A percentile compares a stretch with the other conserved stretches of the same genome.
Evolutionary conservation across 495 filamentous ascomycete species (phyloP).

Genomic region (Talaromyces proteolyticus): DNA sequence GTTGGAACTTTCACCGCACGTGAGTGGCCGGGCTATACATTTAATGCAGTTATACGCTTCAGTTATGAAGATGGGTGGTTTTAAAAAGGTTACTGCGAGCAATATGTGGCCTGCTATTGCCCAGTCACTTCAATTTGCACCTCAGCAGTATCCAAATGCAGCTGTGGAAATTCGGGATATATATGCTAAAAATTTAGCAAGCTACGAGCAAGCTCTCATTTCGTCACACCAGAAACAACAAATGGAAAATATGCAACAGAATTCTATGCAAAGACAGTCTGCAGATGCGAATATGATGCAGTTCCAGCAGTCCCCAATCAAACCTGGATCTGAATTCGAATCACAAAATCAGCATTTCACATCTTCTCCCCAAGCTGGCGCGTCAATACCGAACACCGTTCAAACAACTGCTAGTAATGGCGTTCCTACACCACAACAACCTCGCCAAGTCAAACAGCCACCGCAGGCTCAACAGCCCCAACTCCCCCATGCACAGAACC

Average conservation of each 20-base stretch:
- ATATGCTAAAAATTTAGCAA: constrained; percentile 66
- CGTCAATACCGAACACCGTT: constrained; percentile 25
- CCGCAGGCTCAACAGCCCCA: constrained; percentile 19
- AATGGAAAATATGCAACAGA: constrained; percentile 49
- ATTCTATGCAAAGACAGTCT: constrained; percentile 32
- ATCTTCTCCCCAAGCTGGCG: constrained; percentile 30
- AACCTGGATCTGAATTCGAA: constrained; percentile 26
- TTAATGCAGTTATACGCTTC: constrained; percentile 68
- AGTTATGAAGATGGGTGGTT: constrained; percentile 75
- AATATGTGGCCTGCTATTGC: constrained; percentile 71
- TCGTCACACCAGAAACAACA: constrained; percentile 50
- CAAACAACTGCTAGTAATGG: constrained; percentile 31
- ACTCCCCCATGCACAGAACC: constrained; percentile 6
- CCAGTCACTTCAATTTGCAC: constrained; percentile 58
- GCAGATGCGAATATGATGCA: constrained; percentile 31
- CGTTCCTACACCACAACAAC: constrained; percentile 35
- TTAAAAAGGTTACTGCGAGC: constrained; percentile 58
- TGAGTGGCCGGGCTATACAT: constrained; percentile 64
- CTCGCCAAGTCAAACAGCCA: constrained; percentile 24
- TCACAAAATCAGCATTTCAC: constrained; percentile 26
- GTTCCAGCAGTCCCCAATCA: constrained; percentile 32
- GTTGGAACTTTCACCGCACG: constrained; percentile 62
- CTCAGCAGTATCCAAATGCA: constrained; percentile 57
- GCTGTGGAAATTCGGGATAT: constrained; percentile 62
- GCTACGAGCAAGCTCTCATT: constrained; percentile 70